Evolutionary conservation across 805 yeast species (phyloP), one percentile per base, ranked within the genome.

Genomic region (Teunomyces cretensis): DNA sequence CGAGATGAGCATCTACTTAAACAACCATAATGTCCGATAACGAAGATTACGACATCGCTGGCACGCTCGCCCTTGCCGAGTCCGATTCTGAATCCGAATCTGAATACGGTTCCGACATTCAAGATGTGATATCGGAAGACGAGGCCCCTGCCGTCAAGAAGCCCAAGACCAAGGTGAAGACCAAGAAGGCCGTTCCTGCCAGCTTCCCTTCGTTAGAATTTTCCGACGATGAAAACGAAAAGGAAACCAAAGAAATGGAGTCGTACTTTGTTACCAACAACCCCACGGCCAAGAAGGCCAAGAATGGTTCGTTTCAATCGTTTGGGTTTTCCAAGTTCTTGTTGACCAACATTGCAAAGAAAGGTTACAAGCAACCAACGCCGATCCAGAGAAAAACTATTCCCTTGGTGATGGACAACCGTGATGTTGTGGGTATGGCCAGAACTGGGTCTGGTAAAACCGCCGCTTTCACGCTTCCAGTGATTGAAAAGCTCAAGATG

Each of bases 351-450:
- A 84, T 94, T 44, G 61, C 79, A 45, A 83, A 81, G 49, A 91
- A 89, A 60, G 99, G 99, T 0, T 94, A 83, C 70, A 85, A 81
- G 53, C 94, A 86, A 53, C 99, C 99, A 11, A 94, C 99, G 0
- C 99, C 99, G 1, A 94, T 94, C 64, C 99, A 94, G 69, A 78
- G 99, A 52, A 94, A 92, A 62, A 85, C 99, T 2, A 88, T 94
- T 47, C 99, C 99, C 0, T 73, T 90, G 44, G 84, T 94, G 47
- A 72, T 94, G 71, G 88, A 86, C 39, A 86, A 82, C 44, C 77
- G 95, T 60, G 99, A 94, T 68, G 96, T 94, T 33, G 99, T 94
- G 12, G 99, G 97, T 61, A 94, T 94, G 99, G 99, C 99, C 12
- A 79, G 99, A 60, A 94, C 99, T 0, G 99, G 99, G 58, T 88